Base-by-base conservation (phyloP, 192 early-diverging fungal genomes). In the Umbelopsis sp. region DNA sequence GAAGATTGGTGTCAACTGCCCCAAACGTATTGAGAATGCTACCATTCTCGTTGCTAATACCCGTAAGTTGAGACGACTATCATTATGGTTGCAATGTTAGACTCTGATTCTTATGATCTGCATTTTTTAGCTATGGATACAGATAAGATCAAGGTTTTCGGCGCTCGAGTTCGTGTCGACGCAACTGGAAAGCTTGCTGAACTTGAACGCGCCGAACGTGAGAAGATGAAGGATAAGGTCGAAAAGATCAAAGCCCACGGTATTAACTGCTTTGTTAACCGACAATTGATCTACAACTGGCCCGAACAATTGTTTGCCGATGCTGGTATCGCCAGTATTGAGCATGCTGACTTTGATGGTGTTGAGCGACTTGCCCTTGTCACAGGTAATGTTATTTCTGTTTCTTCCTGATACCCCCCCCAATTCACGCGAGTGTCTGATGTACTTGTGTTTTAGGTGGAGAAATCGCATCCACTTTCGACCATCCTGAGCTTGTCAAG, bases 271-370 rank as follows among this genome's bases (percentile, higher is more conserved):
- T 99, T 99, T 85, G 97, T 99, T 66, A 99, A 99, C 89, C 94
- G 97, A 73, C 97, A 99, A 80, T 84, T 99, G 41, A 99, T 99
- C 74, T 99, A 99, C 87, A 99, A 99, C 91, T 99, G 95, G 94
- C 97, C 97, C 54, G 97, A 99, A 83, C 95, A 96, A 82, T 88
- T 99, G 47, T 94, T 99, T 84, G 97, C 96, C n/a, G 97, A 99
- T 78, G 87, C 95, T 51, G 94, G 94, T 22, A 92, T 99, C 79
- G 91, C 94, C 86, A 91, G 93, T 52, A 99, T 99, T 69, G 97
- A 99, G 80, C 97, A 99, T 79, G 97, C 97, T 26, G 96, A 99
- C 77, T 99, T 99, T 81, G 96, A 97, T 77, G 97, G 97, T 73
- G 88, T 99, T 43, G 97, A 99, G 84, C 86, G 97, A 16, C 85